Evolutionary conservation across 768 basidiomycete genomes (phyloP).

Genomic region (Melanogaster broomeanus): DNA sequence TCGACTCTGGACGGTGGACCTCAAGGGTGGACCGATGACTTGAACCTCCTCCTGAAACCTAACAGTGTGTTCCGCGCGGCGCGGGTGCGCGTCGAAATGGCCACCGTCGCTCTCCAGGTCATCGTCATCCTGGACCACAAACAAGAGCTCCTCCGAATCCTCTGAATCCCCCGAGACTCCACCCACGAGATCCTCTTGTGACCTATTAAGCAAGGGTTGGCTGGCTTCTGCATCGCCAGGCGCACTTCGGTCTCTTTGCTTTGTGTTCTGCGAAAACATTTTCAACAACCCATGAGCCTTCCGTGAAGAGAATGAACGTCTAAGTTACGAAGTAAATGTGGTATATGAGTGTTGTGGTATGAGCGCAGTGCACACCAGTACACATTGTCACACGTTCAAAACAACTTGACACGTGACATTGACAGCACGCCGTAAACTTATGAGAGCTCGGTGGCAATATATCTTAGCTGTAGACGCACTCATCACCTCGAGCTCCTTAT

Average conservation of each 20-base stretch:
- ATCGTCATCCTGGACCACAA: slow-evolving; percentile 56
- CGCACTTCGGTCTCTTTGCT: slow-evolving; percentile 28
- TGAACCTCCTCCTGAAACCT: slow-evolving; percentile 71
- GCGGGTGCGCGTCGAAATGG: slow-evolving; percentile 34
- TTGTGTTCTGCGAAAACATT: slow-evolving; percentile 34
- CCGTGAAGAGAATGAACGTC: neutral
- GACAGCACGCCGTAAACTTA: no score
- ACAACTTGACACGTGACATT: slow-evolving; percentile 23
- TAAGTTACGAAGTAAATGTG: neutral
- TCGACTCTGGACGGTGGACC: slow-evolving; percentile 74
- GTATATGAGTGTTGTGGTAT: neutral
- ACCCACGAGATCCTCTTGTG: slow-evolving; percentile 42
- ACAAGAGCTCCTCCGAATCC: slow-evolving; percentile 40
- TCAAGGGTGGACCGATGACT: slow-evolving; percentile 65
- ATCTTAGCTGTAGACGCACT: no score
- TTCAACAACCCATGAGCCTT: slow-evolving; percentile 21
- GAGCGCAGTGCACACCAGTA: neutral
- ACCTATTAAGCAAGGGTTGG: slow-evolving; percentile 58
- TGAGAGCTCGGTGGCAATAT: no score
- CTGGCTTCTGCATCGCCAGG: slow-evolving; percentile 41
- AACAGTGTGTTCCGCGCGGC: slow-evolving; percentile 48
- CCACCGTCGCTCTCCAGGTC: slow-evolving; percentile 44
- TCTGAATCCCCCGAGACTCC: slow-evolving; percentile 14
- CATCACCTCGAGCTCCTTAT: neutral
- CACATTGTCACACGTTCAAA: slow-evolving; percentile 11